These are phyloP conservation scores for Prunella vulgaris DNA, from an alignment of 257 asterid genomes.

Conservation along the genomic window DNA sequence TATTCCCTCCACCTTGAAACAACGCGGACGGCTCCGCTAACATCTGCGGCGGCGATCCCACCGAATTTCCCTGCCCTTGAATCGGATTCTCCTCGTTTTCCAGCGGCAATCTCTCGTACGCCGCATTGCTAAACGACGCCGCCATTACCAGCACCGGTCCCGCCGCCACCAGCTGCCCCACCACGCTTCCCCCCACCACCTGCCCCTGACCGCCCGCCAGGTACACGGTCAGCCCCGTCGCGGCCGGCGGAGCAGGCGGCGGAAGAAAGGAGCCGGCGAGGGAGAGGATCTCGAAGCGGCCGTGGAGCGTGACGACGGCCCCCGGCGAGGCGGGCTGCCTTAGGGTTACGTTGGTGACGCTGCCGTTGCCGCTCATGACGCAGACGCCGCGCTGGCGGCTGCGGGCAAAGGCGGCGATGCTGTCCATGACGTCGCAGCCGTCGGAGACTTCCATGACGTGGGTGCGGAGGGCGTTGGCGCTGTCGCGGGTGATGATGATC, in stretches of 20 bases:
- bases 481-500: constrained; percentile 81
- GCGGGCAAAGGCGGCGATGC: constrained; percentile 67
- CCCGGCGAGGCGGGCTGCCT: constrained; percentile 83
- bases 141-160: constrained; percentile 93
- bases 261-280: constrained; percentile 80
- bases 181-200: constrained; percentile 89
- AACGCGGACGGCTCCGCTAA: constrained; percentile 38
- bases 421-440: constrained; percentile 76
- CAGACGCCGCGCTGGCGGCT: constrained; percentile 85
- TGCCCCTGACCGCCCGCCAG: constrained; percentile 94
- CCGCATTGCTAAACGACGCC: constrained; percentile 90
- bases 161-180: constrained; percentile 71
- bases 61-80: constrained; percentile 27
- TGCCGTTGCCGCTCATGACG: constrained; percentile 81
- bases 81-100: constrained; percentile 58
- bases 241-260: constrained; percentile 85
- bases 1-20: constrained; percentile 59
- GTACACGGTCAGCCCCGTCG: constrained; percentile 67
- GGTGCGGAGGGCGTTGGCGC: constrained; percentile 85
- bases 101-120: constrained; percentile 77
- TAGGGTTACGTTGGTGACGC: constrained; percentile 71
- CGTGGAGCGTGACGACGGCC: constrained; percentile 68
- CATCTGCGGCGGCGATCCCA: constrained; percentile 32
- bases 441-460: constrained; percentile 92
- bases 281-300: constrained; percentile 79